Evolutionary conservation across 768 basidiomycete species (phyloP).

Genomic region (Multifurca ochricompacta): DNA sequence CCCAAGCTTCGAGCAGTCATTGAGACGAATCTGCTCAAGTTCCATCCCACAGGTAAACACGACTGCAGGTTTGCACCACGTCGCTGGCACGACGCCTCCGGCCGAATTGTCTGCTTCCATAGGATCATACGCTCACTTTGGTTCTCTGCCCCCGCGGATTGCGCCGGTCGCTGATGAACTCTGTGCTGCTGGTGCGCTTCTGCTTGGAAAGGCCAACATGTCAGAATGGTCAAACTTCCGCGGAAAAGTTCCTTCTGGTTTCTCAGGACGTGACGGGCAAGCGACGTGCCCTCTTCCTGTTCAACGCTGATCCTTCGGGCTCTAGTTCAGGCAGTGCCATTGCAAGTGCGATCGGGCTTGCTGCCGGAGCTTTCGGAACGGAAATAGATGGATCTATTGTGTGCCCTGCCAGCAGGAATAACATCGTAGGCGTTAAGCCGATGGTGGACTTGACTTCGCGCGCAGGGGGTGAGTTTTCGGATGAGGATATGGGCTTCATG

Average conservation of each 20-base stretch:
- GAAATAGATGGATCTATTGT: conserved; percentile 46
- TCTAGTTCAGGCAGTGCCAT: conserved; percentile 39
- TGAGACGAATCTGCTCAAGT: conserved; percentile 45
- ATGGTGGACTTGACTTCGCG: conserved; percentile 31
- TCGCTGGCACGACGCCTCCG: neutral
- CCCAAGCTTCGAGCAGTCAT: conserved; percentile 50
- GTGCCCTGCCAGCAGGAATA: conserved; percentile 32
- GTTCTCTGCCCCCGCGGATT: conserved; percentile 29
- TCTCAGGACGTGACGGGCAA: conserved; percentile 42
- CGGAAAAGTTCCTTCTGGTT: conserved; percentile 33
- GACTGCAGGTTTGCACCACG: conserved; percentile 25
- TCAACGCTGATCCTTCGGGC: conserved; percentile 34
- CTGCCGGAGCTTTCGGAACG: conserved; percentile 36
- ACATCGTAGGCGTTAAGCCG: conserved; percentile 31
- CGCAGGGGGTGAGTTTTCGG: conserved; percentile 27
- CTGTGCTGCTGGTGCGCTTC: conserved; percentile 30
- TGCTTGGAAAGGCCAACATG: conserved; percentile 37
- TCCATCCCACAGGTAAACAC: conserved; percentile 30
- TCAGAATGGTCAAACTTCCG: conserved; percentile 39
- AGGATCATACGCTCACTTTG: conserved; percentile 30
- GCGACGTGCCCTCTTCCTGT: conserved; percentile 35
- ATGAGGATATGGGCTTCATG: neutral
- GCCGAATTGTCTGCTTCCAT: neutral
- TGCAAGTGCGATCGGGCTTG: conserved; percentile 36
- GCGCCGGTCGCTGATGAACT: conserved; percentile 27